Evolutionary conservation across 2,329 filamentous ascomycete species (phyloP), one percentile per base, ranked within the genome.

Genomic region (Tolypocladium capitatum): DNA sequence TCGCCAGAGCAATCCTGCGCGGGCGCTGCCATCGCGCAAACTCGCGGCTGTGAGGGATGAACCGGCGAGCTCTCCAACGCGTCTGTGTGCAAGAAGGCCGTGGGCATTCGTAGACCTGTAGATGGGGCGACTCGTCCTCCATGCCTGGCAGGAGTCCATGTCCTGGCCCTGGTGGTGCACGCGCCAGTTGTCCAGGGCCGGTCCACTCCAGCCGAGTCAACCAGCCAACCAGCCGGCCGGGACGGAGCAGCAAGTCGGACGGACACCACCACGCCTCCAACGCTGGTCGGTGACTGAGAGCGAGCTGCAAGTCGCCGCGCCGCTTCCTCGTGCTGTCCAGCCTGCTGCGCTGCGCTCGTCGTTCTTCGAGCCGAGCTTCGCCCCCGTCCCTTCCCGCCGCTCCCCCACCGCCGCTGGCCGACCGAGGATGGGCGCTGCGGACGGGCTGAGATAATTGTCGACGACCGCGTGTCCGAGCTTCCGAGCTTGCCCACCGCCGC

Each of bases 371-470:
- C 14, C 32, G 3, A 31, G 35, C 32, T 24, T 24, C 24, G 24
- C 3, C 24, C 8, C 24, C n/a, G 33, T 28, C n/a, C 44, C 20
- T 20, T 18, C n/a, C 10, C 14, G 14, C 34, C 32, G 13, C 43
- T 14, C 16, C 2, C 21, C 24, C 16, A 28, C 44, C 41, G 47
- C 47, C 46, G 49, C 42, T 45, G 46, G 54, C 53, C 55, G 53
- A 56, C 53, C 55, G 54, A 65, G 57, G 53, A 65, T 65, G 63
- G 56, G 59, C 58, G 51, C 58, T 58, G 56, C 51, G 55, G 45
- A 52, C 55, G 53, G 55, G 53, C 52, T 49, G 55, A 55, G 54
- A 49, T 53, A 47, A 48, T 52, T 43, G 53, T 55, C 47, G 48
- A 53, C 54, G 54, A 61, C 50, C 55, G 54, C 55, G 55, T 56